Conservation (phyloP, 305 asterid species). For the Fraxinus xanthoxyloides region DNA sequence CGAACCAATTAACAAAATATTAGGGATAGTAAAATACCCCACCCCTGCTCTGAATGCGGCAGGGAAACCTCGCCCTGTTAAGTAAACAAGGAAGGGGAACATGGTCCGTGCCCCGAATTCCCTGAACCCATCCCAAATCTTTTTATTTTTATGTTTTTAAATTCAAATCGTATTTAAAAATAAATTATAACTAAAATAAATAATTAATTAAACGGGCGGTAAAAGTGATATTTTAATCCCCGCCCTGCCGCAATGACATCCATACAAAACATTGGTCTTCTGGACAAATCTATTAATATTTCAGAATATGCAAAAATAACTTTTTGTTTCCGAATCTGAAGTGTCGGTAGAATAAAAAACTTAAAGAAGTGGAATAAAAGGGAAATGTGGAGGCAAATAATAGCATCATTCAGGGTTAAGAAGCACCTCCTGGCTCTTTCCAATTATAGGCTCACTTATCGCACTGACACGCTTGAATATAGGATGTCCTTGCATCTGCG, state of each 20-base stretch:
- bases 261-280: not conserved
- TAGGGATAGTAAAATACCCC: not conserved
- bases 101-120: not conserved
- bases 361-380: not conserved
- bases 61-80: not conserved
- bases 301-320: not conserved
- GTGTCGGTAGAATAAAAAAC: not conserved
- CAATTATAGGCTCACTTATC: slow-evolving; percentile 76
- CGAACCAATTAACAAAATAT: not conserved
- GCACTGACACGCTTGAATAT: slow-evolving; percentile 68
- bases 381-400: slow-evolving; percentile 2
- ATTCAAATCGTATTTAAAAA: not conserved
- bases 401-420: slow-evolving; percentile 9
- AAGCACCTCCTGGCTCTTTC: slow-evolving; percentile 87
- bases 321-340: not conserved
- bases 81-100: not conserved
- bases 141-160: not conserved
- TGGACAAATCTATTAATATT: not conserved
- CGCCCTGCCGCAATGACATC: not conserved
- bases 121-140: not conserved
- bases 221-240: not conserved
- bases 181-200: no score
- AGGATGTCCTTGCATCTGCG: slow-evolving; percentile 77
- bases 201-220: not conserved
- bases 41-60: not conserved